Evolutionary conservation across 1,284 basidiomycete species (phyloP).

Genomic region (Trichosporon coremiiforme): DNA sequence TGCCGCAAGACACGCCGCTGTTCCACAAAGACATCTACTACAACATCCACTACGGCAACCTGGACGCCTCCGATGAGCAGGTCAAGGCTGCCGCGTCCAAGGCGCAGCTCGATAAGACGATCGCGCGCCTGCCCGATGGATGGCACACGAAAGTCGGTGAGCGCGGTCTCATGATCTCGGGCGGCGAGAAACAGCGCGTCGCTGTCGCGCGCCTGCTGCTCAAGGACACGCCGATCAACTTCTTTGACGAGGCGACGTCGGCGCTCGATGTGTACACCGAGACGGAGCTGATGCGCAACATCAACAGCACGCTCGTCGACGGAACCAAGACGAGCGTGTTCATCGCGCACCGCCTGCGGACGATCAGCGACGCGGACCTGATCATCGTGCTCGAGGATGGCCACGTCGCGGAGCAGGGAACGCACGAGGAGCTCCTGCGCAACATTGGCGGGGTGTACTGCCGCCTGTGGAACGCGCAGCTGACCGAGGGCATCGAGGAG

Average conservation of each 20-base stretch:
- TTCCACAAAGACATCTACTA: slow-evolving; percentile 95
- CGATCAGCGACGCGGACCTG: slow-evolving; percentile 85
- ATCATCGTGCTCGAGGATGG: slow-evolving; percentile 90
- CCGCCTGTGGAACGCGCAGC: slow-evolving; percentile 83
- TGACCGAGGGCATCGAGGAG: slow-evolving; percentile 48
- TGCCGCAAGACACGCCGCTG: slow-evolving; percentile 95
- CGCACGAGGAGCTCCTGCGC: slow-evolving; percentile 77
- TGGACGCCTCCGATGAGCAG: slow-evolving; percentile 84
- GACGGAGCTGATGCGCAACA: slow-evolving; percentile 90
- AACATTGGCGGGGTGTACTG: slow-evolving; percentile 71
- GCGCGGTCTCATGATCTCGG: slow-evolving; percentile 94
- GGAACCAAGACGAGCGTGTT: slow-evolving; percentile 89
- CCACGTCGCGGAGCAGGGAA: slow-evolving; percentile 82
- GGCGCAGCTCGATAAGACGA: slow-evolving; percentile 83
- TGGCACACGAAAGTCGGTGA: slow-evolving; percentile 93
- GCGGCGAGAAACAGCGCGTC: slow-evolving; percentile 94
- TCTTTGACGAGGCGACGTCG: slow-evolving; percentile 99
- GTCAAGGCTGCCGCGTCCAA: slow-evolving; percentile 78
- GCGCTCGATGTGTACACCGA: slow-evolving; percentile 94
- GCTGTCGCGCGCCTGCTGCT: slow-evolving; percentile 90
- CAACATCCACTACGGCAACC: slow-evolving; percentile 90
- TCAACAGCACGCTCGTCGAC: slow-evolving; percentile 75
- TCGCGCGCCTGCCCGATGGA: slow-evolving; percentile 77
- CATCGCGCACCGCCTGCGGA: slow-evolving; percentile 87
- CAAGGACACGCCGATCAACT: slow-evolving; percentile 91